Percentiles rank a stretch among this genome's conserved stretches.
Evolutionary conservation across 2,329 filamentous ascomycete species (phyloP).

Genomic region (Fusarium bulbicola): DNA sequence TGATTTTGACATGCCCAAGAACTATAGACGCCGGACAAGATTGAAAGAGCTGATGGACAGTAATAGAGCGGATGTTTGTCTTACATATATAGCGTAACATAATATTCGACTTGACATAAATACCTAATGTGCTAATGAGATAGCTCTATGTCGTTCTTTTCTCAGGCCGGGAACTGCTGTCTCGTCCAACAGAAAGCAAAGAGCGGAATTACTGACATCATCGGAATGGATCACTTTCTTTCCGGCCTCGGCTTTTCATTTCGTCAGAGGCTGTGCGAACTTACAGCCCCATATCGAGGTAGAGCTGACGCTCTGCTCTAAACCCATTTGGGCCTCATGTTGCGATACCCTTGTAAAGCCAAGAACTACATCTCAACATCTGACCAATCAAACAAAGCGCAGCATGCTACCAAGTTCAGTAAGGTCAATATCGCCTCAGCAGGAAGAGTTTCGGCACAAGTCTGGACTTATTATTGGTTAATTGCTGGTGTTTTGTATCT

Average conservation of each 20-base stretch:
- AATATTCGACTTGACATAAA: background rate
- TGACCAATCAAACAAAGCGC: conserved; percentile 10
- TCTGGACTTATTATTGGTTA: background rate
- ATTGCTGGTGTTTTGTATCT: background rate
- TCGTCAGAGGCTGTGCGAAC: background rate
- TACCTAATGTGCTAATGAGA: fast-evolving
- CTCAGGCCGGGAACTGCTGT: fast-evolving
- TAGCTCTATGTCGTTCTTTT: background rate
- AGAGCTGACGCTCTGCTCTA: conserved; percentile 5
- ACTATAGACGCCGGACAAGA: background rate
- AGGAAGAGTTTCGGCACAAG: background rate
- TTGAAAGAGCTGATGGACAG: background rate
- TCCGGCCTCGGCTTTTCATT: background rate
- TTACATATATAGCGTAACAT: background rate
- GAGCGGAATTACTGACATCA: background rate
- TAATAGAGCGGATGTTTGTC: background rate
- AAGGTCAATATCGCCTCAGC: conserved; percentile 2
- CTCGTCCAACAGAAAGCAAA: background rate
- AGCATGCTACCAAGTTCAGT: background rate
- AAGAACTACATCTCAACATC: background rate
- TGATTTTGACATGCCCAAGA: background rate
- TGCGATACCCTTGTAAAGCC: background rate
- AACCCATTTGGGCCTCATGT: conserved; percentile 4
- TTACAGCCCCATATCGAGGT: background rate
- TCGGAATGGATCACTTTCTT: background rate